Evolutionary conservation across 2,329 filamentous ascomycete species (phyloP), one percentile per base, ranked within the genome.

Genomic region (Knufia petricola): DNA sequence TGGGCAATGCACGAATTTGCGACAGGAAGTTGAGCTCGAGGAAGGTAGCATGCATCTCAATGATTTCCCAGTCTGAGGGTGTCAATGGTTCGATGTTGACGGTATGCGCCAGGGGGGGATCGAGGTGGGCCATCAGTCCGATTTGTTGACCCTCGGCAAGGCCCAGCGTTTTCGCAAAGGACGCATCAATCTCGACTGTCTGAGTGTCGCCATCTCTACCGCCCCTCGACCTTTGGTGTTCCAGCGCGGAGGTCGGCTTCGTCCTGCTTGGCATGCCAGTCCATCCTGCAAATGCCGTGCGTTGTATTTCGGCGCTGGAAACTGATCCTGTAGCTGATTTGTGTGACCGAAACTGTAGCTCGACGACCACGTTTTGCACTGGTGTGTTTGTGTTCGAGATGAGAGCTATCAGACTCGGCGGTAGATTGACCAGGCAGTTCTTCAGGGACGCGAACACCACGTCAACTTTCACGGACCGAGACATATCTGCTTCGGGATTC

Each of bases 81-180:
- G 92, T 96, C 60, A 96, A 69, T 28, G 92, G 92, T 64, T 98
- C 94, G 59, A 98, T 96, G 63, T 95, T 88, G 66, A 98, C 84
- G 1, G 89, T 96, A 65, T 95, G 87, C 42, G 88, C 87, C 55
- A 92, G 70, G 1, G 89, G 88, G 42, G 90, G 90, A 63, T 98
- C 88, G 54, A 95, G 70, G 65, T 98, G 92, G 55, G 98, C 75
- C 30, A 72, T 65, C 42, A 84, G 67, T 34, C 74, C 75, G 55
- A 81, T 74, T 69, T 86, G 94, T 63, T 89, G 85, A 43, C 87
- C 88, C 55, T 95, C 87, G 46, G 71, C 72, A 45, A 96, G 70
- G 0, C 86, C 87, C 30, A 95, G 66, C 6, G 86, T 78, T 37
- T 80, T 76, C 15, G 84, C 90, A 60, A 95, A 82, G 0, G 85